Percentiles rank a stretch among this genome's conserved stretches.
Conservation (phyloP, 164 flowering plant genomes). For the Dillenia turbinata region DNA sequence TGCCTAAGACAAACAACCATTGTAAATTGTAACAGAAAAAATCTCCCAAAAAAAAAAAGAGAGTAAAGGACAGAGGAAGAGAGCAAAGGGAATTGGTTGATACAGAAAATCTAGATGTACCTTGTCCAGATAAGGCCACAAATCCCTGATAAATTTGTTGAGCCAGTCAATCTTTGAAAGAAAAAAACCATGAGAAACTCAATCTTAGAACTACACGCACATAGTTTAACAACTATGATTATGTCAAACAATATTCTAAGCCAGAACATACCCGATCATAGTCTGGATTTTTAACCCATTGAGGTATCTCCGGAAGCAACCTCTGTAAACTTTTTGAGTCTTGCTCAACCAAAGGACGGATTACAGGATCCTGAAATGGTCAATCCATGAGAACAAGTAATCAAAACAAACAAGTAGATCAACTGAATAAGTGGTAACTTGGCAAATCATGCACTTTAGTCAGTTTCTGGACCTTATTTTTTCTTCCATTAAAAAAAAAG, state of each 20-base stretch:
- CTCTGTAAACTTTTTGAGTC: constrained; percentile 57
- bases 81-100: background rate
- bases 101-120: constrained; percentile 27
- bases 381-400: constrained; percentile 4
- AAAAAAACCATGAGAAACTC: constrained; percentile 3
- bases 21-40: constrained; percentile 2
- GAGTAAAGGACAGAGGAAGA: background rate
- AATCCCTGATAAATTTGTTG: constrained; percentile 61
- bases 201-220: background rate
- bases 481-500: too few relatives aligned
- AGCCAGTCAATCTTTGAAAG: constrained; percentile 88
- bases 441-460: too few relatives aligned
- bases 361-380: constrained; percentile 54
- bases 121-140: constrained; percentile 99
- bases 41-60: background rate
- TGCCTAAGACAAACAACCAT: constrained; percentile 42
- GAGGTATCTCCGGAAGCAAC: constrained; percentile 84
- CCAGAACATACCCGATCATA: constrained; percentile 76
- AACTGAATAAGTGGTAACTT: too few relatives aligned
- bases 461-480: too few relatives aligned
- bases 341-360: constrained; percentile 83
- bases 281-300: constrained; percentile 95
- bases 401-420: too few relatives aligned
- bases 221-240: background rate
- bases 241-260: background rate